Percentiles rank a stretch among this genome's conserved stretches.
Evolutionary conservation across 441 rosid genomes (phyloP).

Genomic region (Brassica hybrid): DNA sequence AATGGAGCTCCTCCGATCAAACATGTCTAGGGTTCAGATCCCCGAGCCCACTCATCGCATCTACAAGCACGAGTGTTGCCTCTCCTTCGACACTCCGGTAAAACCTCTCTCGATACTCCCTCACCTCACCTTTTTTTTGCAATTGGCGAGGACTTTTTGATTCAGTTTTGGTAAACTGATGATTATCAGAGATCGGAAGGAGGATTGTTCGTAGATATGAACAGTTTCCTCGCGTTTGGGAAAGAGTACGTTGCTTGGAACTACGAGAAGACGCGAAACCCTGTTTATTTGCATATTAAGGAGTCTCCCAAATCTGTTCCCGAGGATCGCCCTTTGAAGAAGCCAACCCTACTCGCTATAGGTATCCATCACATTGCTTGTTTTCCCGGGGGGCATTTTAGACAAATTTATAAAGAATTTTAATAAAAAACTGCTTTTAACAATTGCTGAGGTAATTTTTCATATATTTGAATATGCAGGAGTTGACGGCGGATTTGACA

Average conservation of each 20-base stretch:
- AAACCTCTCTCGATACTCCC: constrained; percentile 16
- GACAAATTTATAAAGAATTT: background rate
- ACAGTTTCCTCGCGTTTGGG: constrained; percentile 90
- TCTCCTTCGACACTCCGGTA: constrained; percentile 84
- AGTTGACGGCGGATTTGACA: constrained; percentile 92
- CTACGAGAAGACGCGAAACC: constrained; percentile 82
- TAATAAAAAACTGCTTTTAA: background rate
- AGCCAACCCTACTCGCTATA: constrained; percentile 88
- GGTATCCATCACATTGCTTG: constrained; percentile 47
- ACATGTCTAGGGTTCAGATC: constrained; percentile 94
- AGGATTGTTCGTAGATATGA: constrained; percentile 89
- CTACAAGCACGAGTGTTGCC: constrained; percentile 95
- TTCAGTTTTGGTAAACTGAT: constrained; percentile 3
- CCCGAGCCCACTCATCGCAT: constrained; percentile 97
- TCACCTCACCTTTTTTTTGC: background rate
- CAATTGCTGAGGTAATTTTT: background rate
- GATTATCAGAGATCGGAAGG: constrained; percentile 82
- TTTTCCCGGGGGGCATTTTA: background rate
- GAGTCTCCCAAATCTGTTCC: constrained; percentile 68
- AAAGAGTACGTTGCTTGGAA: constrained; percentile 87
- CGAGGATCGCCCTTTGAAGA: constrained; percentile 90
- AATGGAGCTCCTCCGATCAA: constrained; percentile 92
- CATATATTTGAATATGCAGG: constrained; percentile 49
- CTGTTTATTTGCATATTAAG: constrained; percentile 87
- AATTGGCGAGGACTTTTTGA: background rate